A percentile compares a stretch with the other conserved stretches of the same genome.
These are phyloP conservation scores for Picea abies DNA, from an alignment of 83 land plant genomes.

Conservation along the genomic window DNA sequence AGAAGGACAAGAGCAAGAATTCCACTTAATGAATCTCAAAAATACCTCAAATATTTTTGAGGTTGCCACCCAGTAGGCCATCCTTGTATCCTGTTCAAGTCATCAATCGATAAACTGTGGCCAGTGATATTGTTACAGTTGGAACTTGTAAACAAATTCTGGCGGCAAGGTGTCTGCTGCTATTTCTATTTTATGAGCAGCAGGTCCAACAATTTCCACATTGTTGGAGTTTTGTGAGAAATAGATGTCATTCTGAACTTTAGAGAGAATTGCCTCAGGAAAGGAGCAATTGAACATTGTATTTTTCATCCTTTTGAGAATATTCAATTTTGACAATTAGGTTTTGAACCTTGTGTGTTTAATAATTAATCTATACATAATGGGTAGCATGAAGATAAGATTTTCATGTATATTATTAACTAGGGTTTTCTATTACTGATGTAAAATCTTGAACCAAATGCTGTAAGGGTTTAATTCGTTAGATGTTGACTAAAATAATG, in stretches of 20 bases:
- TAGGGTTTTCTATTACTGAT: no score
- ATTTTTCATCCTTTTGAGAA: no score
- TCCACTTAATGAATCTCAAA: background rate
- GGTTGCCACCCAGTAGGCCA: background rate
- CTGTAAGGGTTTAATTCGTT: no score
- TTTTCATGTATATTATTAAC: no score
- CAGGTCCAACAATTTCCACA: background rate
- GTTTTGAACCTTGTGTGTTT: no score
- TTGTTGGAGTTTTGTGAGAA: background rate
- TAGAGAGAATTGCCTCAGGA: no score
- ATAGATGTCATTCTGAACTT: background rate
- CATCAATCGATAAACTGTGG: background rate
- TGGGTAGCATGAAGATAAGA: no score
- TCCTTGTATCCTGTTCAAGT: background rate
- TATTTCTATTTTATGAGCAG: background rate
- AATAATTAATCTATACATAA: no score
- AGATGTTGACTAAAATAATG: no score
- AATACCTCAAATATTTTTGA: background rate
- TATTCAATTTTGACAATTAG: no score
- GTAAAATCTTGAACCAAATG: no score
- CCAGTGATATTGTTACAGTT: background rate
- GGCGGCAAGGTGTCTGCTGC: background rate
- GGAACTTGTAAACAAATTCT: background rate
- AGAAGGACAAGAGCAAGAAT: conserved; percentile 23
- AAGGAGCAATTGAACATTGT: no score